A percentile compares a stretch with the other conserved stretches of the same genome.
Evolutionary conservation across 2,329 filamentous ascomycete species (phyloP).

Genomic region (Fusarium newnesense): DNA sequence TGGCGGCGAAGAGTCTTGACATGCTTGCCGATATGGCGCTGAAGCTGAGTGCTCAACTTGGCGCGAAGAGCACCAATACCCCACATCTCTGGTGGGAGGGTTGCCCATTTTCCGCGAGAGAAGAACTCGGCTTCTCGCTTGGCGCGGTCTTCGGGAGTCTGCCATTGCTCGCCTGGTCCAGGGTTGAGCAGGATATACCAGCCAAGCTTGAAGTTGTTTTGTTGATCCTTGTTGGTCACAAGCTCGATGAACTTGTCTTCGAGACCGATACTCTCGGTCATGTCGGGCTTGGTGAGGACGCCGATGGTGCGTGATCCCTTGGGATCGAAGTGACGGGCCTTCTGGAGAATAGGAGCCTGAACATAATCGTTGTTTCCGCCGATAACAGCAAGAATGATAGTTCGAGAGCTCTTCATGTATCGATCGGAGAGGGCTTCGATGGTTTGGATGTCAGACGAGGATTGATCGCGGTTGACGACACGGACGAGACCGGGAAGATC

Average conservation of each 20-base stretch:
- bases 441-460: conserved; percentile 61
- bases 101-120: conserved; percentile 59
- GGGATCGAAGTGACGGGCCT: conserved; percentile 62
- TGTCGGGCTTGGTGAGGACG: conserved; percentile 63
- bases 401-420: conserved; percentile 66
- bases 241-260: conserved; percentile 66
- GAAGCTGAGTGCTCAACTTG: conserved; percentile 61
- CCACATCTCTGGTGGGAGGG: conserved; percentile 59
- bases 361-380: conserved; percentile 66
- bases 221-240: conserved; percentile 60
- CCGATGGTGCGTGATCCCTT: conserved; percentile 61
- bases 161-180: conserved; percentile 58
- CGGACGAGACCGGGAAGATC: conserved; percentile 70
- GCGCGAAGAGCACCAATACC: conserved; percentile 58
- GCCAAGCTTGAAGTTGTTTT: conserved; percentile 62
- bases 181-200: conserved; percentile 65
- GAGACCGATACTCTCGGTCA: conserved; percentile 63
- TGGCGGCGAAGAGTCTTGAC: conserved; percentile 61
- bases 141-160: conserved; percentile 53
- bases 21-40: conserved; percentile 63
- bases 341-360: conserved; percentile 62
- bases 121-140: conserved; percentile 61
- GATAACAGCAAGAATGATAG: conserved; percentile 66
- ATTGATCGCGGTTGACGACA: conserved; percentile 64
- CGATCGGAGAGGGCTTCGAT: conserved; percentile 62